Percentiles rank a stretch among this genome's conserved stretches.
Conservation (phyloP, 768 basidiomycete species). For the Rubroboletus satanas region DNA sequence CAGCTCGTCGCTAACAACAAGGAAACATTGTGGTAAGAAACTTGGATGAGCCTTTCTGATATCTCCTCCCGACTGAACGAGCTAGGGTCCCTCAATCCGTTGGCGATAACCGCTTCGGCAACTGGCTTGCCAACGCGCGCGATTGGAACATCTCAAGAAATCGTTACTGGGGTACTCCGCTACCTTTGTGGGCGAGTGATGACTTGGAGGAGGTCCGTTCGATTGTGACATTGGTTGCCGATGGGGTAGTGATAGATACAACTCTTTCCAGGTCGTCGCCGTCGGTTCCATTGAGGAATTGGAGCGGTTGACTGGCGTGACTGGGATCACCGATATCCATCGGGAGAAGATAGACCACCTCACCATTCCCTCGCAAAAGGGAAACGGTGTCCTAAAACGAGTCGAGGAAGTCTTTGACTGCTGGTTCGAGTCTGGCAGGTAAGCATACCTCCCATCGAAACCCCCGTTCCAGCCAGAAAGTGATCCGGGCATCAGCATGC, state of each 20-base stretch:
- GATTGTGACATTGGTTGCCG: background rate
- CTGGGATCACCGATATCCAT: slow-evolving; percentile 85
- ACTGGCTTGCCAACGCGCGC: slow-evolving; percentile 96
- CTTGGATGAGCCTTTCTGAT: background rate
- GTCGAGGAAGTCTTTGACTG: slow-evolving; percentile 99
- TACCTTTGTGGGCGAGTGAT: slow-evolving; percentile 94
- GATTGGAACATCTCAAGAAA: slow-evolving; percentile 99
- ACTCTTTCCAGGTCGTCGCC: slow-evolving; percentile 60
- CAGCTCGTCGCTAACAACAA: slow-evolving; percentile 88
- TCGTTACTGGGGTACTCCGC: slow-evolving; percentile 97
- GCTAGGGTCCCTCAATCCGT: slow-evolving; percentile 86
- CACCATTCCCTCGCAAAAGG: slow-evolving; percentile 88
- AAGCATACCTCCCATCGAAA: slow-evolving; percentile 17
- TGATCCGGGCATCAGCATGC: slow-evolving; percentile 65
- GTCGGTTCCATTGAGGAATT: slow-evolving; percentile 87
- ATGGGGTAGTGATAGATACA: background rate
- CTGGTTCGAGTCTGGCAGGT: slow-evolving; percentile 99
- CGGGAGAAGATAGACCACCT: slow-evolving; percentile 94
- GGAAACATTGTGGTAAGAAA: slow-evolving; percentile 75
- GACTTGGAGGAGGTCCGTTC: slow-evolving; percentile 74
- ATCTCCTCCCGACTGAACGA: slow-evolving; percentile 3
- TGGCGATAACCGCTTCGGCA: slow-evolving; percentile 90
- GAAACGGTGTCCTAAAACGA: slow-evolving; percentile 81
- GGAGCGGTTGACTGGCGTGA: slow-evolving; percentile 78
- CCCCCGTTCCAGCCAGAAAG: background rate